Evolutionary conservation across 1,139 yeast species (phyloP).

Genomic region (Zygoascus hellenicus): DNA sequence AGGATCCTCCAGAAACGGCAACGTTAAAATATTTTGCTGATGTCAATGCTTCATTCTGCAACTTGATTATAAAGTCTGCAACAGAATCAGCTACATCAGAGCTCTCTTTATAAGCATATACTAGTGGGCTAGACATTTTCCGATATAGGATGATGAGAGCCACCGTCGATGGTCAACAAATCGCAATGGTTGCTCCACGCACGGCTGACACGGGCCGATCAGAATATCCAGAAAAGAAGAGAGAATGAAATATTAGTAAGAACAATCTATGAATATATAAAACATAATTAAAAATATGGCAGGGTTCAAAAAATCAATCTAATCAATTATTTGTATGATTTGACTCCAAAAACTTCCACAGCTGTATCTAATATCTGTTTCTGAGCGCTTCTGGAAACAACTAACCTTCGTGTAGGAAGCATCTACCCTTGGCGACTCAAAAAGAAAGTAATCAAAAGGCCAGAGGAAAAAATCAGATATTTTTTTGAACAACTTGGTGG

Average conservation of each 20-base stretch:
- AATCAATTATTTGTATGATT: too few species aligned
- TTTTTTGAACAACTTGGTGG: not conserved
- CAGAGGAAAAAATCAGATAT: not conserved
- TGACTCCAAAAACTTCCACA: too few species aligned
- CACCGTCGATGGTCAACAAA: not conserved
- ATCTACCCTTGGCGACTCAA: too few species aligned
- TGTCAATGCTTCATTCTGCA: constrained; percentile 63
- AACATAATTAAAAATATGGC: not conserved
- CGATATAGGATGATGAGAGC: not conserved
- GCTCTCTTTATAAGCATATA: constrained; percentile 26
- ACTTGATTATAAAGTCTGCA: constrained; percentile 77
- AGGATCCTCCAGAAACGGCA: constrained; percentile 88
- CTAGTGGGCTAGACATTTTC: constrained; percentile 21
- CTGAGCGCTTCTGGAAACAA: too few species aligned
- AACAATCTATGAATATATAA: not conserved
- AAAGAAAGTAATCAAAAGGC: too few species aligned
- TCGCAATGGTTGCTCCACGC: not conserved
- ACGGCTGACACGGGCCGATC: not conserved
- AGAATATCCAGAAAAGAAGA: not conserved
- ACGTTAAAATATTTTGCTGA: constrained; percentile 46
- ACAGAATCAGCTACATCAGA: constrained; percentile 50
- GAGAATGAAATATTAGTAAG: not conserved
- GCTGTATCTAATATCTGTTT: too few species aligned
- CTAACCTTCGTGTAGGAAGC: too few species aligned
- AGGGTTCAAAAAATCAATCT: too few species aligned